A percentile compares a stretch with the other conserved stretches of the same genome.
Evolutionary conservation across 208 protist genomes (phyloP).

Genomic region (Endotrypanum monterogeii): DNA sequence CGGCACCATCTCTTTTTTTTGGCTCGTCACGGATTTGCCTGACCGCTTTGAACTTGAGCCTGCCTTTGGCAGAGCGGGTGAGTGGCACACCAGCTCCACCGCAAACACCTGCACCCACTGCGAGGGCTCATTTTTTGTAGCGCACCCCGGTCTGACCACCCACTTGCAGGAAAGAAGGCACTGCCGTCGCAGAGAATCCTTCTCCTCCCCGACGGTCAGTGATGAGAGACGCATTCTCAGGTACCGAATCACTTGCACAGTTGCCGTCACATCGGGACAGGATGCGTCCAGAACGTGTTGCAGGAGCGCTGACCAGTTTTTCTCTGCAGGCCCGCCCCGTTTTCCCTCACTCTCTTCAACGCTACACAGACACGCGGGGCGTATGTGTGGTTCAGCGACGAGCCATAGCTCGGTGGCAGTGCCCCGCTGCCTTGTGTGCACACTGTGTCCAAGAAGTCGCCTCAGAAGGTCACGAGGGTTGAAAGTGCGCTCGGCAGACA

Average conservation of each 20-base stretch:
- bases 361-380: not conserved
- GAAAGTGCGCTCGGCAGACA: not conserved
- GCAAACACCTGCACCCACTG: conserved; percentile 5
- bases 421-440: not conserved
- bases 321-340: not conserved
- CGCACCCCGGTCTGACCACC: not conserved
- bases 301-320: not conserved
- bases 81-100: not conserved
- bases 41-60: not conserved
- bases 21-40: not conserved
- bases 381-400: not conserved
- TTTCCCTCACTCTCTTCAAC: not conserved
- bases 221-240: not conserved
- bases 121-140: not conserved
- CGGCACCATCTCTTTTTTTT: not conserved
- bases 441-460: not conserved
- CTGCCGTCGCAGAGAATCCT: not conserved
- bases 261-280: not conserved
- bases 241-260: not conserved
- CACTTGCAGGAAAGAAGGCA: conserved; percentile 4
- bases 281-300: conserved; percentile 6
- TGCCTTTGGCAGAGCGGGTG: not conserved
- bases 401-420: not conserved
- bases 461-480: not conserved
- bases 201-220: not conserved